These are phyloP conservation scores for Cryptococcus neoformans DNA, from an alignment of 1,284 basidiomycete species.

Conservation along the genomic window DNA sequence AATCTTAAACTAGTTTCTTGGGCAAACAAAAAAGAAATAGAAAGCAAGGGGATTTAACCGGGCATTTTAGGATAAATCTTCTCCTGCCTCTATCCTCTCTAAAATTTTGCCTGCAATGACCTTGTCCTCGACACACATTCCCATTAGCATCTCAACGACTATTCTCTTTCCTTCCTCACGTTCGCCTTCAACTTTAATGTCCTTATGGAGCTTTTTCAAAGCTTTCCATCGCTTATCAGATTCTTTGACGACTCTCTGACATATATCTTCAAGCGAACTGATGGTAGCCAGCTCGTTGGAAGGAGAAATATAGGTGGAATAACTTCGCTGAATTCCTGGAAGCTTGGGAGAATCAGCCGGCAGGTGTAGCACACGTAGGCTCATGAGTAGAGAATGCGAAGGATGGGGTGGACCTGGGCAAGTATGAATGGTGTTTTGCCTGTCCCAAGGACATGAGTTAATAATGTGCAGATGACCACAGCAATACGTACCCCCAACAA, in stretches of 20 bases:
- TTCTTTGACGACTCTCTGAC: constrained; percentile 19
- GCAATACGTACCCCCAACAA: constrained; percentile 65
- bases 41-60: background rate
- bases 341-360: constrained; percentile 29
- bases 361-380: constrained; percentile 62
- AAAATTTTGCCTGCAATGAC: constrained; percentile 56
- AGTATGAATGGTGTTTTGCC: constrained; percentile 70
- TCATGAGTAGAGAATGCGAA: constrained; percentile 69
- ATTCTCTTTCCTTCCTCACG: constrained; percentile 14
- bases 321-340: constrained; percentile 10
- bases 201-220: background rate
- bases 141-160: constrained; percentile 44
- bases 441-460: constrained; percentile 31
- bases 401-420: constrained; percentile 62
- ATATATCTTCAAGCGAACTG: constrained; percentile 23
- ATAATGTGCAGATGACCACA: background rate
- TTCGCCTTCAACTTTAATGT: background rate
- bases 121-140: constrained; percentile 53
- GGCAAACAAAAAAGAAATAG: background rate
- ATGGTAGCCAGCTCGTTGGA: constrained; percentile 52
- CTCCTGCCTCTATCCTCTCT: constrained; percentile 44
- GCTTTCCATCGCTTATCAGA: constrained; percentile 13
- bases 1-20: background rate
- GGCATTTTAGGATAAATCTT: constrained; percentile 8
- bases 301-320: constrained; percentile 52